Evolutionary conservation across 257 asterid species (phyloP), one percentile per base, ranked within the genome.

Genomic region (Lavandula angustifolia): DNA sequence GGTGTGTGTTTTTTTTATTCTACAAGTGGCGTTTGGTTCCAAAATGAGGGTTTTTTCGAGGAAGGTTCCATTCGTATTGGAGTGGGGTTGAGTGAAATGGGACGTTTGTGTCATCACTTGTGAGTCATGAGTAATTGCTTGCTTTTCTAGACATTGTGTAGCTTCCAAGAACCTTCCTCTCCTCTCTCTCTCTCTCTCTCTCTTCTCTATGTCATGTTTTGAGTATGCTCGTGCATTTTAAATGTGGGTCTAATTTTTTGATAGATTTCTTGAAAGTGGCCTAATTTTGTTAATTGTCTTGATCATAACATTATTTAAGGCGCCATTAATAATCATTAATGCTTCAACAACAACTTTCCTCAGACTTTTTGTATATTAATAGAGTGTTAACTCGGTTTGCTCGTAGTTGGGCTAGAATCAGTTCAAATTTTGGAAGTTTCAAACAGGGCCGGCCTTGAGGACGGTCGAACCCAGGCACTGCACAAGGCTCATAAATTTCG

Each of bases 81-180:
- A 43, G 54, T 49, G 71, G 66, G 61, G 55, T 60, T 48, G 57
- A 22, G 38, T 4, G 22, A 1, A 49, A 68, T 60, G 42, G 66
- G 70, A 47, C 65, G 43, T 58, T 60, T 33, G 18, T 66, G 43
- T 57, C 64, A 8, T 57, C 29, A 51, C 50, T 50, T 1, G 54
- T 40, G 54, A 55, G 64, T 53, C 51, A 18, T 33, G 13, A 8
- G 8, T 0, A 22, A 8, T 55, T 62, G 58, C 54, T 33, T 70
- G 4, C 11, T n/a, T 70, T 53, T 70, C 22, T 33, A 17, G 17
- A 31, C 40, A 38, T 13, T 29, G 3, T 27, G 54, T 35, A 33
- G 9, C 60, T 73, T 73, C 78, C 69, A 43, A 51, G 78, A 73
- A 72, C 44, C 64, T 72, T 66, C 77, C 53, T 58, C 48, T 7